Conservation (phyloP, 495 filamentous ascomycete species). For the Aspergillus taichungensis region DNA sequence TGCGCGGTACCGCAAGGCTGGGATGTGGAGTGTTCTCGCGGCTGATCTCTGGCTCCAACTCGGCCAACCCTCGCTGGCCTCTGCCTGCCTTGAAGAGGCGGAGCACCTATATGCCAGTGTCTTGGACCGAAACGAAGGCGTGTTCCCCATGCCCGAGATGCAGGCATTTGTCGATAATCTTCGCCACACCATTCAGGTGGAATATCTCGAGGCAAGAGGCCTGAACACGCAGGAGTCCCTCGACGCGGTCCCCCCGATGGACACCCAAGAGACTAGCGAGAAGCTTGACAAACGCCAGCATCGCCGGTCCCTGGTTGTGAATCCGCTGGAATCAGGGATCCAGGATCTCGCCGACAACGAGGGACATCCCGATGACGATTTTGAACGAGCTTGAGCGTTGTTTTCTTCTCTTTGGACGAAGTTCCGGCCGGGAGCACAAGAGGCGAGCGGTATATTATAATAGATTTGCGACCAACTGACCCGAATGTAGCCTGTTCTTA, state of each 20-base stretch:
- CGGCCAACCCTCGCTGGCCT: constrained; percentile 59
- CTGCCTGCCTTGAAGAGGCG: constrained; percentile 62
- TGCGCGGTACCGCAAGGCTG: constrained; percentile 68
- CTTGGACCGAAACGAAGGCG: constrained; percentile 40
- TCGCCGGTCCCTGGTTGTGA: constrained; percentile 32
- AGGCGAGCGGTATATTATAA: constrained; percentile 10
- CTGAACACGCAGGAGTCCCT: constrained; percentile 25
- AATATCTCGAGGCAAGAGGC: constrained; percentile 33
- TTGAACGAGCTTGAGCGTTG: constrained; percentile 39
- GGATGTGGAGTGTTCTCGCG: constrained; percentile 79
- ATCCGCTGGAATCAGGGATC: constrained; percentile 27
- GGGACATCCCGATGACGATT: constrained; percentile 39
- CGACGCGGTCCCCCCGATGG: constrained; percentile 17
- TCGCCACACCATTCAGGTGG: constrained; percentile 48
- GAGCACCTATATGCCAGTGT: constrained; percentile 57
- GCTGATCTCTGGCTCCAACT: constrained; percentile 74
- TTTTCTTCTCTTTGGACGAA: too few relatives aligned
- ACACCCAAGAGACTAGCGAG: constrained; percentile 57
- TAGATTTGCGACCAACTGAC: constrained; percentile 8
- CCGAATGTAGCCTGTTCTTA: constrained; percentile 2
- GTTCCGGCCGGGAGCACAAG: constrained; percentile 1
- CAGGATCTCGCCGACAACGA: constrained; percentile 13
- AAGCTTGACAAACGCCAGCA: constrained; percentile 34
- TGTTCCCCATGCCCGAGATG: constrained; percentile 49
- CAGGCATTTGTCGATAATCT: constrained; percentile 52